Evolutionary conservation across 371 early-diverging fungal species (phyloP).

Genomic region (Mortierella sp.): DNA sequence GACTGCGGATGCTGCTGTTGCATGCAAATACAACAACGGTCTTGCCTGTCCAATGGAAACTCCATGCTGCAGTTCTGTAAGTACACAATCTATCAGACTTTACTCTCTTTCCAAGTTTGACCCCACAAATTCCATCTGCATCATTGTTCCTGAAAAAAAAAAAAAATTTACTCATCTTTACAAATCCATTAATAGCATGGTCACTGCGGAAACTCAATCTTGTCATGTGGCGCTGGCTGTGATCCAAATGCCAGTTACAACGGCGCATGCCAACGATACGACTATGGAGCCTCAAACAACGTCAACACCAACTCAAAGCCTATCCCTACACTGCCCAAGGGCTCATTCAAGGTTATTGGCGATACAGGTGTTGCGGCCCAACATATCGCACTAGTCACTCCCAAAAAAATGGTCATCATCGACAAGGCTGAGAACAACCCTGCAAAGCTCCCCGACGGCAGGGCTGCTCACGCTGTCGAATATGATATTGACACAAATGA

Average conservation of each 20-base stretch:
- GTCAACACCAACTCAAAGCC: constrained; percentile 16
- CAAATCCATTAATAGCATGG: constrained; percentile 30
- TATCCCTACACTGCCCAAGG: constrained; percentile 34
- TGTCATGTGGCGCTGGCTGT: constrained; percentile 43
- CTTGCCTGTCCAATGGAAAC: constrained; percentile 38
- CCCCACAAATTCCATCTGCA: neutral
- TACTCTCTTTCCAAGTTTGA: neutral
- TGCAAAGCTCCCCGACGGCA: constrained; percentile 40
- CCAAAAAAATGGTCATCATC: constrained; percentile 52
- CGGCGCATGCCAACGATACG: constrained; percentile 29
- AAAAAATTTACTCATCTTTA: neutral
- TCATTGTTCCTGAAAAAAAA: constrained; percentile 3
- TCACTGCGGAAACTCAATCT: constrained; percentile 46
- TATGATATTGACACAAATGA: constrained; percentile 64
- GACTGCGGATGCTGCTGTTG: constrained; percentile 27
- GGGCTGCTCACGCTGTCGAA: constrained; percentile 48
- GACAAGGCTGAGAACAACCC: constrained; percentile 55
- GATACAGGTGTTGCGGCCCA: constrained; percentile 49
- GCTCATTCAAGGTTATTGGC: constrained; percentile 46
- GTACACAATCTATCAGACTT: neutral
- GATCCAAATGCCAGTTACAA: constrained; percentile 35
- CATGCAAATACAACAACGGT: constrained; percentile 43
- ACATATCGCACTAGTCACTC: constrained; percentile 50
- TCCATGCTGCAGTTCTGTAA: constrained; percentile 55
- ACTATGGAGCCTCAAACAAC: neutral